Base-by-base conservation (phyloP, 768 basidiomycete species). In the Mycena filopes region DNA sequence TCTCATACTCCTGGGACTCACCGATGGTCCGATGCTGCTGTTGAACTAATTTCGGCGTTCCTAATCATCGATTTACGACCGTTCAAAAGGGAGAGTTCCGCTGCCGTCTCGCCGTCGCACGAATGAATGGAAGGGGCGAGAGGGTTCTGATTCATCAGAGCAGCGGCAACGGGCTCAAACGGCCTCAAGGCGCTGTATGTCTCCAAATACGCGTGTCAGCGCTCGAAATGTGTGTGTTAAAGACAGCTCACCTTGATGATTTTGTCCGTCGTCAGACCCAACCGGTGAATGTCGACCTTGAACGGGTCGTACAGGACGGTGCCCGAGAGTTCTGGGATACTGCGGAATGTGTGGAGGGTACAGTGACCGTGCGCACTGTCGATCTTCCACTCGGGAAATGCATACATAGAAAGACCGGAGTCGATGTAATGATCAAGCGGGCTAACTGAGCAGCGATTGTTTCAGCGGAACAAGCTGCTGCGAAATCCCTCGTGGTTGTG, bases 401-500 rank as follows among this genome's bases (percentile, higher is more conserved):
- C n/a, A n/a, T n/a, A 41, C 38, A 60, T 25, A 5, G 57, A 58
- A 26, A 58, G 57, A 3, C 57, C 57, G 28, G 49, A 58, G 46
- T 58, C 57, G 47, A 58, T 47, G 29, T 58, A 58, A 36, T 58
- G 49, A 38, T 49, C 23, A 25, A 58, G 46, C 12, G 58, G 58
- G 13, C 47, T 25, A 11, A 60, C 58, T 13, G 36, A 15, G 38
- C 58, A 60, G 3, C 58, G 47, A 21, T 49, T 26, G 4, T 36
- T 60, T 38, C 36, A 60, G 6, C 47, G n/a, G 21, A 60, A 60
- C 21, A 48, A 20, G 11, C 31, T 11, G 13, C 10, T n/a, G n/a
- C n/a, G 20, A 28, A 49, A 60, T 1, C 58, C 58, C 6, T 33
- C 29, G 25, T 60, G 47, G 10, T 47, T 46, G 23, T 31, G 46